Evolutionary conservation across 2,329 filamentous ascomycete genomes (phyloP).

Genomic region (Neofusicoccum ribis): DNA sequence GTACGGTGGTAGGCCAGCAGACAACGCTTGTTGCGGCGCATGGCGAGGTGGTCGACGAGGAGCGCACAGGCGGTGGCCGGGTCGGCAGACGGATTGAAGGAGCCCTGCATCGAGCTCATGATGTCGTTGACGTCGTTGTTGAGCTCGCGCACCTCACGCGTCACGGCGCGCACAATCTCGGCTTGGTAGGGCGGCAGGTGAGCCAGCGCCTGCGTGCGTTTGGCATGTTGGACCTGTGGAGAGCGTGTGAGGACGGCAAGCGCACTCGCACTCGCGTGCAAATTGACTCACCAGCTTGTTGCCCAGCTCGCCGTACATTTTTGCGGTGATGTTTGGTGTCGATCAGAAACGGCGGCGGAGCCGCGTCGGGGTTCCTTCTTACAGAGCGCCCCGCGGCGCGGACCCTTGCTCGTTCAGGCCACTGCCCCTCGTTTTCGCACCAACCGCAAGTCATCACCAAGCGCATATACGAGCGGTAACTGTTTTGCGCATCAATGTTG

Average conservation of each 20-base stretch:
- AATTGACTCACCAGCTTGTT: conserved; percentile 71
- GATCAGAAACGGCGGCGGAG: background rate
- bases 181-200: conserved; percentile 90
- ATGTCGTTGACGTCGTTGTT: conserved; percentile 83
- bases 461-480: background rate
- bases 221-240: conserved; percentile 84
- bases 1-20: conserved; percentile 91
- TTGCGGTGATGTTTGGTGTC: background rate
- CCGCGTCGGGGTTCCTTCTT: background rate
- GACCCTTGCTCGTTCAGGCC: background rate
- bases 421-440: background rate
- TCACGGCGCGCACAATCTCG: conserved; percentile 82
- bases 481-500: background rate
- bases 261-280: background rate
- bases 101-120: conserved; percentile 62
- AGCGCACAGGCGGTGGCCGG: conserved; percentile 84
- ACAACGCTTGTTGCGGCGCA: conserved; percentile 95
- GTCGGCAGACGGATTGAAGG: conserved; percentile 81
- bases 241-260: background rate
- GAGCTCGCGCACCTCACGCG: conserved; percentile 89
- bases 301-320: conserved; percentile 85
- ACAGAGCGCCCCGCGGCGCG: background rate
- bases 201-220: conserved; percentile 82
- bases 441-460: background rate
- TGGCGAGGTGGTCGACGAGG: conserved; percentile 89